Evolutionary conservation across 129 eudicot species (phyloP).

Genomic region (Helianthus annuus): DNA sequence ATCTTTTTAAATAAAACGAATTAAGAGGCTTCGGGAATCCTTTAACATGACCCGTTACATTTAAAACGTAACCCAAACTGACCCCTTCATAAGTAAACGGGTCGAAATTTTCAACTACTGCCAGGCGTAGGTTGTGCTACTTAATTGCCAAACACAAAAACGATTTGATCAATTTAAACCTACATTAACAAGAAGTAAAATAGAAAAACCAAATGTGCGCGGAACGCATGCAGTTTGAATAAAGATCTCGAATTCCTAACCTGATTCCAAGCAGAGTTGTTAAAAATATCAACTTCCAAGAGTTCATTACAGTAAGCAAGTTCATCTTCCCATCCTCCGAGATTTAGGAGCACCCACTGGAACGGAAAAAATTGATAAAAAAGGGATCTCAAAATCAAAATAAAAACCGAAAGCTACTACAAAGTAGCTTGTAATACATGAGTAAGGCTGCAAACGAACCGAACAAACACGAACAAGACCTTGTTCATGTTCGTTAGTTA

Average conservation of each 20-base stretch:
- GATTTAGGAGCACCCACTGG: conserved; percentile 95
- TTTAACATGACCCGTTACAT: not conserved
- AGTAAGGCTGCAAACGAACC: not conserved
- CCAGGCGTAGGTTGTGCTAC: not conserved
- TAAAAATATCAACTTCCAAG: conserved; percentile 75
- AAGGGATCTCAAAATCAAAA: not conserved
- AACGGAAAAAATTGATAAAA: conserved; percentile 13
- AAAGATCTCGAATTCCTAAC: conserved; percentile 33
- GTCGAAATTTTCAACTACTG: not conserved
- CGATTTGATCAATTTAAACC: not conserved
- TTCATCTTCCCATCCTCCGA: conserved; percentile 99
- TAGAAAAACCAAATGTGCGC: not conserved
- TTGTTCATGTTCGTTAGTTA: too few species aligned
- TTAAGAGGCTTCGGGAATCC: not conserved
- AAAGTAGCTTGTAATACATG: not conserved
- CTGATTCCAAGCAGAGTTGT: conserved; percentile 99
- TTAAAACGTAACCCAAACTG: not conserved
- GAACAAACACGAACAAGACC: not conserved
- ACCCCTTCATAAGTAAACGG: not conserved
- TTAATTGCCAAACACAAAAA: not conserved
- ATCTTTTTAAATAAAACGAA: too few species aligned
- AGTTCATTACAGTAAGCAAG: conserved; percentile 80
- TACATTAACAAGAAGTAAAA: not conserved
- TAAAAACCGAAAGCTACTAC: not conserved
- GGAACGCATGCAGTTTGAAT: conserved; percentile 4